Conservation (phyloP, 148 eudicot species). For the Pouteria glomerata region DNA sequence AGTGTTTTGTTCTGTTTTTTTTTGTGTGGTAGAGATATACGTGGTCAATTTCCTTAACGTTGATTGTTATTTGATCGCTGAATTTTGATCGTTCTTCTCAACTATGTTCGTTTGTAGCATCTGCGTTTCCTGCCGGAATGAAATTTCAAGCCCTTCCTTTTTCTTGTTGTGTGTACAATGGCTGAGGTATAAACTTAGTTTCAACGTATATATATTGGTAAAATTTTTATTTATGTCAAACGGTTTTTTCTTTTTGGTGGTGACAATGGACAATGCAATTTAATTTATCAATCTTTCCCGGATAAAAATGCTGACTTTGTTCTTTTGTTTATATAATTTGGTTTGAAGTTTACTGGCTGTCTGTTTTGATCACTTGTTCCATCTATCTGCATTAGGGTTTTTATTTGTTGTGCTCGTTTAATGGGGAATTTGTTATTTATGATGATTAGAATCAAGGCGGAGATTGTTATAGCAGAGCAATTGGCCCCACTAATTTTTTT, state of each 20-base stretch:
- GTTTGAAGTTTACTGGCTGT: background rate
- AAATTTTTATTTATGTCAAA: background rate
- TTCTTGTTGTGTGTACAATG: background rate
- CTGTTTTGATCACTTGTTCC: background rate
- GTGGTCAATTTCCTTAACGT: background rate
- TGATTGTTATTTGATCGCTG: background rate
- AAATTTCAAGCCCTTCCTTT: background rate
- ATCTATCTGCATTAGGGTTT: background rate
- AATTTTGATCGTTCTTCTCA: background rate
- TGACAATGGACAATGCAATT: too few species aligned
- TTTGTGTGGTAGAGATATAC: too few species aligned
- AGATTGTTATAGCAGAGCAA: too few species aligned
- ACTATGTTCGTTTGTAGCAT: background rate
- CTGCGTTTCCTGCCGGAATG: background rate
- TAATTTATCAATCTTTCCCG: background rate
- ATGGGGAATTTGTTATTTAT: background rate
- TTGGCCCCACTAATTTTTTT: too few species aligned
- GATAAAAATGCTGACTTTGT: background rate
- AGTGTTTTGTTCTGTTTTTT: background rate
- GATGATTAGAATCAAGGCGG: too few species aligned
- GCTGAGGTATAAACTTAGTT: background rate
- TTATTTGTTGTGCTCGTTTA: background rate
- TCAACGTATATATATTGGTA: background rate
- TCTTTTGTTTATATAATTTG: background rate
- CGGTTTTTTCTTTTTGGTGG: too few species aligned